A percentile compares a stretch with the other conserved stretches of the same genome.
These are phyloP conservation scores for Knufia petricola DNA, from an alignment of 2,329 filamentous ascomycete genomes.

Conservation along the genomic window DNA sequence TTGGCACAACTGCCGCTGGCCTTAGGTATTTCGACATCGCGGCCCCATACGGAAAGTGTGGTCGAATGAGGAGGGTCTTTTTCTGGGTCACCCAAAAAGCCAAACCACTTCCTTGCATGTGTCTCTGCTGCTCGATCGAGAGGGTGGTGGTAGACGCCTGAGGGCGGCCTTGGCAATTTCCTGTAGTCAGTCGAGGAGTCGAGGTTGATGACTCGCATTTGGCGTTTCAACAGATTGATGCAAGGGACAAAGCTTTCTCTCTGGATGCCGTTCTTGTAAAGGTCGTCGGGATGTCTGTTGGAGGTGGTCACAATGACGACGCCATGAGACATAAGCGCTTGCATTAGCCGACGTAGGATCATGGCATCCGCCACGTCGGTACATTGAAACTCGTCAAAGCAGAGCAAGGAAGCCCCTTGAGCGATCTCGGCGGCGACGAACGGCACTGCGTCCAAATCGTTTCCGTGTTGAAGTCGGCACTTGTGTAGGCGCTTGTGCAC, in stretches of 20 bases:
- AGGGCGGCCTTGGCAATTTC: slow-evolving; percentile 86
- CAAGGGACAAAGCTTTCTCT: slow-evolving; percentile 90
- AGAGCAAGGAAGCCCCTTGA: slow-evolving; percentile 71
- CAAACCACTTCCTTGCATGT: slow-evolving; percentile 92
- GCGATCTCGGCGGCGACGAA: slow-evolving; percentile 95
- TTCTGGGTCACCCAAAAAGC: slow-evolving; percentile 77
- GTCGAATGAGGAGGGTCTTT: slow-evolving; percentile 66
- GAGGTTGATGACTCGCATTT: slow-evolving; percentile 82
- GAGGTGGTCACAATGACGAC: slow-evolving; percentile 93
- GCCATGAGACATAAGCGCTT: slow-evolving; percentile 90
- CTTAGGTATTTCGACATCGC: slow-evolving; percentile 75
- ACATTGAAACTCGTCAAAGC: slow-evolving; percentile 98
- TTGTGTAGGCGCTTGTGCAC: slow-evolving; percentile 84
- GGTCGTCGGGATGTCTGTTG: slow-evolving; percentile 88
- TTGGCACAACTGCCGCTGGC: slow-evolving; percentile 81
- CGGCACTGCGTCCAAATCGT: slow-evolving; percentile 79
- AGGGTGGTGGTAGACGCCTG: slow-evolving; percentile 86
- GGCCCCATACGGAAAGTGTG: slow-evolving; percentile 80
- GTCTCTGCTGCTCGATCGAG: slow-evolving; percentile 66
- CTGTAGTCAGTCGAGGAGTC: slow-evolving; percentile 95
- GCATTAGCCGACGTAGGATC: slow-evolving; percentile 80
- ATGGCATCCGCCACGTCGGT: slow-evolving; percentile 98
- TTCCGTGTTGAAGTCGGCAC: slow-evolving; percentile 81
- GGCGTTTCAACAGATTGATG: slow-evolving; percentile 78
- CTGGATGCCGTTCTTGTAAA: slow-evolving; percentile 98